These are phyloP conservation scores for Backusella macrospora DNA, from an alignment of 192 early-diverging fungal genomes.

Conservation along the genomic window DNA sequence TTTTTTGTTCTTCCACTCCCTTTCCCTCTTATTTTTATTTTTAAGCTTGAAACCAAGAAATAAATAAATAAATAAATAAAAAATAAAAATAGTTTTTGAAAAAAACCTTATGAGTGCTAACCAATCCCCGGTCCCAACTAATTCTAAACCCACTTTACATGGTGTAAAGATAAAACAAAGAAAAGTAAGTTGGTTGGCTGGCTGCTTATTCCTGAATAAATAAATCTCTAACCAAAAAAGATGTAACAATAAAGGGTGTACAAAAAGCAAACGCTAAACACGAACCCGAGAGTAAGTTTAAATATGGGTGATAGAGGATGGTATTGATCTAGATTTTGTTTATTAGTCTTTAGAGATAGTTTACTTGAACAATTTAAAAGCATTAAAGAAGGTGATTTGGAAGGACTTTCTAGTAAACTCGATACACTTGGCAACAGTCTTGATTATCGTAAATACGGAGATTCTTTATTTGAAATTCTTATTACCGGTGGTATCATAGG, in stretches of 20 bases:
- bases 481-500: constrained; percentile 91
- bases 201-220: background rate
- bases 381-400: constrained; percentile 63
- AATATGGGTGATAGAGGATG: background rate
- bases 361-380: constrained; percentile 52
- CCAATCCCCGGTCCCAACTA: constrained; percentile 45
- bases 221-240: background rate
- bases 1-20: too few species aligned
- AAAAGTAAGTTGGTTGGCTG: constrained; percentile 48
- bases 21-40: too few species aligned
- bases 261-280: constrained; percentile 69
- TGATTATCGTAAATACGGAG: constrained; percentile 95
- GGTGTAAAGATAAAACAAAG: constrained; percentile 70
- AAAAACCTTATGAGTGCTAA: constrained; percentile 43
- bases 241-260: constrained; percentile 47
- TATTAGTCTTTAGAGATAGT: constrained; percentile 60
- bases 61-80: too few species aligned
- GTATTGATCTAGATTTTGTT: too few species aligned
- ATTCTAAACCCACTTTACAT: constrained; percentile 60
- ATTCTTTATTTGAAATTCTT: constrained; percentile 91
- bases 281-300: constrained; percentile 60
- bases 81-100: too few species aligned
- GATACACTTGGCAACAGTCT: constrained; percentile 85
- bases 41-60: too few species aligned
- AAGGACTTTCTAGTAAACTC: constrained; percentile 72